Conservation (phyloP, 2,329 filamentous ascomycete genomes). For the Beauveria pseudobassiana region DNA sequence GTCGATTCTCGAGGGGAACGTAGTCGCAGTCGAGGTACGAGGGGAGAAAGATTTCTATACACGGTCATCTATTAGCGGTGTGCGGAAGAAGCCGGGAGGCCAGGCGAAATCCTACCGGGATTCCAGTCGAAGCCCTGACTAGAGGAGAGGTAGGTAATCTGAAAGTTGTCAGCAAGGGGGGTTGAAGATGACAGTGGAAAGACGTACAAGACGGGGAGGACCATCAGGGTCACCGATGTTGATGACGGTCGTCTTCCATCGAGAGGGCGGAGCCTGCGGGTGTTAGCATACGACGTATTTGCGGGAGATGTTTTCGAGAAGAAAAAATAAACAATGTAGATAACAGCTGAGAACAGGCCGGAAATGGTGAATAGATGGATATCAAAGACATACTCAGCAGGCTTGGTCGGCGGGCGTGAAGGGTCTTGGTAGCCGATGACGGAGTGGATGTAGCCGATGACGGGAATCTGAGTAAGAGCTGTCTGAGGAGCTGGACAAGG, state of each 20-base stretch:
- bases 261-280: slow-evolving; percentile 59
- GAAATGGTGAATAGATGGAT: not conserved
- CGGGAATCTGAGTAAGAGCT: slow-evolving; percentile 33
- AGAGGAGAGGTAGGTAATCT: slow-evolving; percentile 75
- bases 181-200: not conserved
- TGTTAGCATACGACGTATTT: not conserved
- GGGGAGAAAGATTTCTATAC: slow-evolving; percentile 68
- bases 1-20: slow-evolving; percentile 64
- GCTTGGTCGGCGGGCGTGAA: slow-evolving; percentile 52
- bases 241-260: slow-evolving; percentile 71
- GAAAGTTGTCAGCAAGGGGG: not conserved
- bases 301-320: not conserved
- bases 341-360: not conserved
- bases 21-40: slow-evolving; percentile 71
- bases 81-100: not conserved
- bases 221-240: slow-evolving; percentile 69
- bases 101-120: slow-evolving; percentile 45
- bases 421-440: slow-evolving; percentile 40
- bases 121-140: slow-evolving; percentile 81
- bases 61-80: slow-evolving; percentile 1
- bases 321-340: not conserved
- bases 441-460: slow-evolving; percentile 53
- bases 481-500: slow-evolving; percentile 37
- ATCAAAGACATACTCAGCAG: slow-evolving; percentile 44
- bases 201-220: slow-evolving; percentile 60